phyloP scores from a whole-genome alignment of 2,329 filamentous ascomycete genomes.

The Scolecobasidium constrictum region DNA sequence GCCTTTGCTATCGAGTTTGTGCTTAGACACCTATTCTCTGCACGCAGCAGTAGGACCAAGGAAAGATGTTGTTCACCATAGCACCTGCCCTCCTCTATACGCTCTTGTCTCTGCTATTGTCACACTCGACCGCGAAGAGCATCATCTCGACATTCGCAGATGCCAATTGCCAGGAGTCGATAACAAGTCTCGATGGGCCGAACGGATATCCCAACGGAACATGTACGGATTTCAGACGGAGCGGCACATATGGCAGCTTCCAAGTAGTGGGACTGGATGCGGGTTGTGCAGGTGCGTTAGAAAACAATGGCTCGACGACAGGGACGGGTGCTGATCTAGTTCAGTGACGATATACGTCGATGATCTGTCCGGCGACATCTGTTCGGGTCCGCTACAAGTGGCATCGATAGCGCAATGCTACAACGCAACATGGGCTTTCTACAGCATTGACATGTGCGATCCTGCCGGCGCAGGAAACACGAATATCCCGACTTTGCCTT shows the following conservation, averaged over 20 bases:
- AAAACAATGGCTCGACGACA: too few species aligned
- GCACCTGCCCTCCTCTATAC: too few species aligned
- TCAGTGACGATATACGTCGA: slow-evolving; percentile 19
- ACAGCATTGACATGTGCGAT: slow-evolving; percentile 18
- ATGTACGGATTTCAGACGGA: background rate
- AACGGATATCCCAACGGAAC: slow-evolving; percentile 8
- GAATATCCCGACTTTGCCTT: too few species aligned
- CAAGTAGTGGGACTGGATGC: slow-evolving; percentile 17
- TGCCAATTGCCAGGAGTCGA: slow-evolving; percentile 1
- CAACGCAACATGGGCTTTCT: slow-evolving; percentile 19
- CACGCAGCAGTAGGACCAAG: too few species aligned
- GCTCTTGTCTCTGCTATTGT: too few species aligned
- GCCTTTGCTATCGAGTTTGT: too few species aligned
- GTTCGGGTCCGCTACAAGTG: slow-evolving; percentile 11
- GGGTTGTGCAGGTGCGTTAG: slow-evolving; percentile 17
- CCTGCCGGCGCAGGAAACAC: slow-evolving; percentile 1
- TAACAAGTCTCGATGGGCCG: background rate
- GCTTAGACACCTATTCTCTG: too few species aligned
- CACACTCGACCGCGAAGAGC: too few species aligned
- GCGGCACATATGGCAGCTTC: slow-evolving; percentile 13
- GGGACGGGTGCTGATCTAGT: background rate
- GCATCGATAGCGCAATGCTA: slow-evolving; percentile 18
- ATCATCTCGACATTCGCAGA: slow-evolving; percentile 5
- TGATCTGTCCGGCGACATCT: slow-evolving; percentile 11
- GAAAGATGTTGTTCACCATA: too few species aligned